Conservation (phyloP, 495 filamentous ascomycete genomes). For the Hyaloscypha bicolor region DNA sequence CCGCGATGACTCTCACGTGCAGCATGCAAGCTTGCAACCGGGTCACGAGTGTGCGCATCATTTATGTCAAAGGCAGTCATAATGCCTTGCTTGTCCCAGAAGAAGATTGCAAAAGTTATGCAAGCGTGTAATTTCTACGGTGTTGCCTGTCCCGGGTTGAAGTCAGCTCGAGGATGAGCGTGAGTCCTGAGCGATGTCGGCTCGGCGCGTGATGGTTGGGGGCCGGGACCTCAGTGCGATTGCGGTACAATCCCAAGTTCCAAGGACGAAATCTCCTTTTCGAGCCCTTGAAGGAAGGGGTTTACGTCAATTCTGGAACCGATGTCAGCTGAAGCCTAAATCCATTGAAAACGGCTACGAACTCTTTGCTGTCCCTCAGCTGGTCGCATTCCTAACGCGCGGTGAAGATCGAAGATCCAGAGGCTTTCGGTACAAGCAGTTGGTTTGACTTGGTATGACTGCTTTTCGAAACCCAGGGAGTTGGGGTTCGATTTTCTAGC, state of each 20-base stretch:
- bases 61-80: conserved; percentile 11
- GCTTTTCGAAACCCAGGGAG: neutral
- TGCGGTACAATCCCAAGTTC: neutral
- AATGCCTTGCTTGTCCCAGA: conserved; percentile 4
- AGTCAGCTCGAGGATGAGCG: neutral
- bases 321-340: conserved; percentile 14
- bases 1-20: conserved; percentile 25
- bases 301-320: conserved; percentile 1
- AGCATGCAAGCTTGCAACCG: neutral
- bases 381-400: neutral
- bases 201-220: neutral
- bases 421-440: neutral
- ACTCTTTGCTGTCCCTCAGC: neutral
- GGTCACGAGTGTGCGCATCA: conserved; percentile 16
- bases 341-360: neutral
- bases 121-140: conserved; percentile 5
- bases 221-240: neutral
- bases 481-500: neutral
- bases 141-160: conserved; percentile 15
- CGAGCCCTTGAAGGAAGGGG: neutral
- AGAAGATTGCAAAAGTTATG: neutral
- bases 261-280: neutral
- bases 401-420: neutral
- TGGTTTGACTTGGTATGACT: neutral
- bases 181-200: neutral